Percentiles rank a stretch among this genome's conserved stretches.
Conservation (phyloP, 208 protist genomes). For the Acanthamoeba culbertsoni region DNA sequence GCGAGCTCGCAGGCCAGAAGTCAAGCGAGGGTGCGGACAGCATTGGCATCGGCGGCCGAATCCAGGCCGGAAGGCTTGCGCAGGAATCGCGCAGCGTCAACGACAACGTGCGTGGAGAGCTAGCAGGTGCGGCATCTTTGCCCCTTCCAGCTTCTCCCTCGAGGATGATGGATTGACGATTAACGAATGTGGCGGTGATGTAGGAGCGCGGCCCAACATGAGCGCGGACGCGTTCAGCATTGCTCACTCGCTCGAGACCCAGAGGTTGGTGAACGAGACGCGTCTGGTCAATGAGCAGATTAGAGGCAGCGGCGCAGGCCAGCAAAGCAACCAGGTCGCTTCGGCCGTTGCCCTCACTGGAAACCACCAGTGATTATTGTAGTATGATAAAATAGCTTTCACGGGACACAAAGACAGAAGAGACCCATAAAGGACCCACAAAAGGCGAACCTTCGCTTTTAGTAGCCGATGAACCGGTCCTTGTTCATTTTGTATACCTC, state of each 20-base stretch:
- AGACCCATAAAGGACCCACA: too few species aligned
- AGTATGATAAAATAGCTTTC: neutral
- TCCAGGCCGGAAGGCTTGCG: conserved; percentile 25
- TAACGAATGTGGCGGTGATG: too few species aligned
- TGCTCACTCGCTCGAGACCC: neutral
- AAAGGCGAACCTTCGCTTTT: neutral
- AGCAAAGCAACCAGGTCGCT: conserved; percentile 21
- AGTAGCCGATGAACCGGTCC: neutral
- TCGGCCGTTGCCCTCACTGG: neutral
- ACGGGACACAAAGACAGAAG: neutral
- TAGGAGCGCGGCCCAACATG: too few species aligned
- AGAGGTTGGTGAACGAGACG: conserved; percentile 17
- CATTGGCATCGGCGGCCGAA: conserved; percentile 45
- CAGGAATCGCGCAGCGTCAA: conserved; percentile 47
- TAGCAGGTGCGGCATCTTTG: too few species aligned
- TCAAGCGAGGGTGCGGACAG: conserved; percentile 47
- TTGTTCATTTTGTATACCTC: neutral
- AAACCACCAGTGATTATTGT: neutral
- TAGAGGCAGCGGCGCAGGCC: neutral
- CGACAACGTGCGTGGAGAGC: conserved; percentile 43
- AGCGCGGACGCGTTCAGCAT: neutral
- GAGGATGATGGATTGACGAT: too few species aligned
- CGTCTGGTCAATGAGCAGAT: conserved; percentile 41
- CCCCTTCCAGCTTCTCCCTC: too few species aligned
- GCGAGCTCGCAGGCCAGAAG: conserved; percentile 59